phyloP scores from a whole-genome alignment of 2,329 filamentous ascomycete genomes.

The Claviceps pusilla region DNA sequence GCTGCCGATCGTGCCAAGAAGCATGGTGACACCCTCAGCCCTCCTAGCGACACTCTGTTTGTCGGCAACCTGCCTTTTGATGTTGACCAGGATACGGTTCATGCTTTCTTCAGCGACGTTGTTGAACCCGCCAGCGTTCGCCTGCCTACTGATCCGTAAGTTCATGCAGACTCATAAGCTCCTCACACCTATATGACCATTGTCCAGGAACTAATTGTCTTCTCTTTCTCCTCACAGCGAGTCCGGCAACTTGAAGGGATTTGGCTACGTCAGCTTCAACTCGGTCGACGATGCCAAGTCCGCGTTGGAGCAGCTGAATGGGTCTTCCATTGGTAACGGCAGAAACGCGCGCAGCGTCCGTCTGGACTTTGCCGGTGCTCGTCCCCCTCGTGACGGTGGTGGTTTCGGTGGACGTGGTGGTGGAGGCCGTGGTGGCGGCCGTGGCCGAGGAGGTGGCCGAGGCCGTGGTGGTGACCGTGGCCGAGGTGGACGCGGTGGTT shows the following conservation, averaged over 20 bases:
- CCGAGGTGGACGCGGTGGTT: conserved; percentile 34
- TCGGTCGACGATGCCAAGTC: conserved; percentile 70
- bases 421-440: conserved; percentile 31
- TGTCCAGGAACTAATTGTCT: neutral
- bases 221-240: conserved; percentile 35
- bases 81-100: conserved; percentile 60
- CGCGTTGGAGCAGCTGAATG: conserved; percentile 56
- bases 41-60: conserved; percentile 75
- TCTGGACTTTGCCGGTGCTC: conserved; percentile 65
- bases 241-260: conserved; percentile 73
- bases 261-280: conserved; percentile 76
- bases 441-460: conserved; percentile 28
- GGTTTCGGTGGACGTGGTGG: conserved; percentile 35
- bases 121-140: conserved; percentile 63
- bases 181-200: neutral
- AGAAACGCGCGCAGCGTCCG: conserved; percentile 61
- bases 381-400: conserved; percentile 43
- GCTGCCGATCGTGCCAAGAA: conserved; percentile 49
- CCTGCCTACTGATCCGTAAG: conserved; percentile 69
- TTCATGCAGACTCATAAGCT: conserved; percentile 7
- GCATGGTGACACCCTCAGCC: conserved; percentile 67
- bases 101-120: conserved; percentile 57
- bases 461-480: conserved; percentile 14
- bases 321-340: conserved; percentile 45
- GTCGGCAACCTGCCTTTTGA: conserved; percentile 84